These are phyloP conservation scores for Sporothrix pallida DNA, from an alignment of 2,329 filamentous ascomycete species.

Conservation along the genomic window DNA sequence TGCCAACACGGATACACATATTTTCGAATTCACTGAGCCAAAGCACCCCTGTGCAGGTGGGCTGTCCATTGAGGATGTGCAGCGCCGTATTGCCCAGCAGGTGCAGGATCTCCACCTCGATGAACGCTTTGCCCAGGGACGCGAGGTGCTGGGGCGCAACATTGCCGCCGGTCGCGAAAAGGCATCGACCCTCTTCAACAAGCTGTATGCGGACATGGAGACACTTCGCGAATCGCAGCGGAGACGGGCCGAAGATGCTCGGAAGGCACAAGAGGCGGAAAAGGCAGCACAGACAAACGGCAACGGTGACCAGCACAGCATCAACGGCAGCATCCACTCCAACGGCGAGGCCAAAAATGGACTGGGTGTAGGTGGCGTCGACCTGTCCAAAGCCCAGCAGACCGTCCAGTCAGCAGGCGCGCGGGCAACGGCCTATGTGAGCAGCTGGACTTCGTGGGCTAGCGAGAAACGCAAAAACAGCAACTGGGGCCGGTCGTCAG, in stretches of 20 bases:
- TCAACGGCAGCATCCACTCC: neutral
- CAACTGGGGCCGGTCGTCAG: constrained; percentile 46
- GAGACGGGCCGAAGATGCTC: constrained; percentile 63
- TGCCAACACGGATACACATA: constrained; percentile 76
- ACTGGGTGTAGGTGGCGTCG: constrained; percentile 38
- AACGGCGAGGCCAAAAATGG: neutral
- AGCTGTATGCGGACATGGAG: constrained; percentile 90
- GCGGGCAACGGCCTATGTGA: constrained; percentile 68
- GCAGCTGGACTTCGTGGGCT: constrained; percentile 72
- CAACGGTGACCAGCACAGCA: neutral
- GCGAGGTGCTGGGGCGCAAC: constrained; percentile 86
- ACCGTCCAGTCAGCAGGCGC: constrained; percentile 57
- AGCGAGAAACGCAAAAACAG: constrained; percentile 75
- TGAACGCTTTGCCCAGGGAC: constrained; percentile 81
- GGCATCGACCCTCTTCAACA: constrained; percentile 84
- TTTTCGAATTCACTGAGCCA: constrained; percentile 94
- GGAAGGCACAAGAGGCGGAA: constrained; percentile 39
- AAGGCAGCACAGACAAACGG: constrained; percentile 16
- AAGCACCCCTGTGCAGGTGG: constrained; percentile 92
- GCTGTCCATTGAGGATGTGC: constrained; percentile 91
- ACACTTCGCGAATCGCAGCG: constrained; percentile 75
- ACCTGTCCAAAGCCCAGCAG: constrained; percentile 53
- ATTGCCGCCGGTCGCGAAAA: constrained; percentile 87
- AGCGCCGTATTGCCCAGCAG: constrained; percentile 86
- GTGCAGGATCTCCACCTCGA: constrained; percentile 93